Base-by-base conservation (phyloP, 208 protist genomes). In the Trypanosoma cruzi region DNA sequence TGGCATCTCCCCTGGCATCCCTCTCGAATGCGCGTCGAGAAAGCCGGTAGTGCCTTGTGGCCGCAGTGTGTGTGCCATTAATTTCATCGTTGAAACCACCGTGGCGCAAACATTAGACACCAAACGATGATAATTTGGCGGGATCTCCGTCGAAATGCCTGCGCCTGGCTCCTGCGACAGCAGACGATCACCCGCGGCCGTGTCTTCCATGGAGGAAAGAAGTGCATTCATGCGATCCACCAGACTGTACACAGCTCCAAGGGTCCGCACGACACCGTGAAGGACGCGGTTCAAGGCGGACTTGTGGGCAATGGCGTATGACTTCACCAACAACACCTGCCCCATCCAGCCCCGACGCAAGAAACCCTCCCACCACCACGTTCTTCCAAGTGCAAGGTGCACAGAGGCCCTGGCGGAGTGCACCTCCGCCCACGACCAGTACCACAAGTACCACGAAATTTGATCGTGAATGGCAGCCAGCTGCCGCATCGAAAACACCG, bases 341-440 rank as follows among this genome's bases (percentile, higher is more conserved):
- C 48, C 62, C 8, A 36, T 34, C 53, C 75, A 63, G 0, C 82
- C 77, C 4, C 59, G 57, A 36, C 3, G 34, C 55, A 73, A 81
- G 22, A 84, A 2, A 2, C 78, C 68, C 29, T 32, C 44, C 78
- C 84, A 92, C 62, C 84, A 86, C 52, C 54, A 58, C 13, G 26
- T 31, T 37, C 70, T 83, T 24, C 68, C 64, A 26, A 92, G 74
- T 5, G 74, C 75, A 32, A 76, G 68, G 69, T 90, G 79, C 5
- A 87, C 61, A 18, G 80, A 64, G 22, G 84, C 76, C 60, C 81
- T 63, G 4, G 64, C 58, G 4, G 65, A 59, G 62, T 90, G 79
- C 32, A 81, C 68, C 68, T 87, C 75, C 22, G 84, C 86, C 82
- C 84, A 92, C 0, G 81, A 85, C 84, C 86, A 90, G 79, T 90